Percentiles rank a stretch among this genome's conserved stretches.
Conservation (phyloP, 805 yeast genomes). For the Yamadazyma tumulicola region DNA sequence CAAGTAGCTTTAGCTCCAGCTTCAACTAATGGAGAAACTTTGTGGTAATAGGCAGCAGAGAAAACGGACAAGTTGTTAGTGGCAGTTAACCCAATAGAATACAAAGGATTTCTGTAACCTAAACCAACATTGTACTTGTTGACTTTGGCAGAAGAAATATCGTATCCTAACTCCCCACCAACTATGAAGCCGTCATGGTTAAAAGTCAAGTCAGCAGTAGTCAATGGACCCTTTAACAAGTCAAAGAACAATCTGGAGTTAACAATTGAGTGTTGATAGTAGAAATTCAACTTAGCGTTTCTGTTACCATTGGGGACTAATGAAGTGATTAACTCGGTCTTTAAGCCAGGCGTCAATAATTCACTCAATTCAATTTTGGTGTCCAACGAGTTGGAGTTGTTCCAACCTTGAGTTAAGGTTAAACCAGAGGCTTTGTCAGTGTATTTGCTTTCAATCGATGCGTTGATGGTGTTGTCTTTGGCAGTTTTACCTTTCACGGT, state of each 20-base stretch:
- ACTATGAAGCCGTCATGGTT: slow-evolving; percentile 96
- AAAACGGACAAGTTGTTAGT: slow-evolving; percentile 82
- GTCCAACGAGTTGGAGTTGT: slow-evolving; percentile 85
- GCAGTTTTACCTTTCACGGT: slow-evolving; percentile 87
- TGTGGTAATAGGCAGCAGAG: slow-evolving; percentile 97
- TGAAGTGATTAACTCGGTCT: slow-evolving; percentile 85
- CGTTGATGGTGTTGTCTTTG: slow-evolving; percentile 78
- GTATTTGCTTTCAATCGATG: slow-evolving; percentile 87
- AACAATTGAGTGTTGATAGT: slow-evolving; percentile 88
- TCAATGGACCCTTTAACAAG: slow-evolving; percentile 90
- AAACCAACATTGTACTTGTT: slow-evolving; percentile 91
- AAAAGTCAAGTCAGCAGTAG: slow-evolving; percentile 90
- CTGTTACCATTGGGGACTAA: slow-evolving; percentile 81
- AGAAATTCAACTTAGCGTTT: slow-evolving; percentile 85
- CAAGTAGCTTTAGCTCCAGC: slow-evolving; percentile 98
- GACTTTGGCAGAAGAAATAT: slow-evolving; percentile 86
- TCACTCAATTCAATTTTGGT: slow-evolving; percentile 92
- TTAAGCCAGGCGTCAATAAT: slow-evolving; percentile 91
- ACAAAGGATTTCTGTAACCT: slow-evolving; percentile 87
- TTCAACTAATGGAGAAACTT: slow-evolving; percentile 85
- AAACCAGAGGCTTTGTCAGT: slow-evolving; percentile 90
- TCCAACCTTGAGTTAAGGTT: slow-evolving; percentile 96
- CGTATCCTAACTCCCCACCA: slow-evolving; percentile 97
- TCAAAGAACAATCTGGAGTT: slow-evolving; percentile 95
- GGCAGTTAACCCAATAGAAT: slow-evolving; percentile 82